Evolutionary conservation across 768 basidiomycete genomes (phyloP).

Genomic region (Pholiota microspora): DNA sequence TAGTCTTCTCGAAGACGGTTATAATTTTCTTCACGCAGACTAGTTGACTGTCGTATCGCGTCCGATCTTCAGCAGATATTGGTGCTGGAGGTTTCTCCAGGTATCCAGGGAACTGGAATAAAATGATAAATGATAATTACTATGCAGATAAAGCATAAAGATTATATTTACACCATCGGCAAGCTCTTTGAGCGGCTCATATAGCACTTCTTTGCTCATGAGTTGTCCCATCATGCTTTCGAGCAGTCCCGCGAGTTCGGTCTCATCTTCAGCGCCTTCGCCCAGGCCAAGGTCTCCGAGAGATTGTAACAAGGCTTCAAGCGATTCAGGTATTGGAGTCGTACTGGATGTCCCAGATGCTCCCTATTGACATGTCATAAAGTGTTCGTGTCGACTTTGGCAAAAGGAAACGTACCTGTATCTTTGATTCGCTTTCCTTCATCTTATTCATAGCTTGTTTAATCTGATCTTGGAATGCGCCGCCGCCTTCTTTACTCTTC

Average conservation of each 20-base stretch:
- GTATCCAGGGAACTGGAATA: conserved; percentile 71
- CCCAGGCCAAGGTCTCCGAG: conserved; percentile 38
- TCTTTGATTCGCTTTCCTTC: conserved; percentile 60
- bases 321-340: conserved; percentile 28
- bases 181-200: conserved; percentile 84
- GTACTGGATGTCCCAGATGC: conserved; percentile 17
- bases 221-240: conserved; percentile 82
- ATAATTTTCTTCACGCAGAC: conserved; percentile 56
- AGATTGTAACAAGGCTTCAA: conserved; percentile 54
- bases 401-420: conserved; percentile 42
- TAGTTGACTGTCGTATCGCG: conserved; percentile 65
- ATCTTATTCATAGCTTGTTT: conserved; percentile 73
- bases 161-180: conserved; percentile 50
- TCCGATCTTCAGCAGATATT: conserved; percentile 55
- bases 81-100: conserved; percentile 53
- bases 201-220: conserved; percentile 80
- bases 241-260: conserved; percentile 63
- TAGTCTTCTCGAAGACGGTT: conserved; percentile 59
- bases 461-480: conserved; percentile 66
- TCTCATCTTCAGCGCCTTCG: conserved; percentile 37
- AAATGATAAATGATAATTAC: neutral
- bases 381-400: neutral
- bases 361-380: conserved; percentile 14
- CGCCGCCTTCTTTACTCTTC: conserved; percentile 7
- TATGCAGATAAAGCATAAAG: conserved; percentile 1